Evolutionary conservation across 1,284 basidiomycete genomes (phyloP).

Genomic region (Malassezia slooffiae): DNA sequence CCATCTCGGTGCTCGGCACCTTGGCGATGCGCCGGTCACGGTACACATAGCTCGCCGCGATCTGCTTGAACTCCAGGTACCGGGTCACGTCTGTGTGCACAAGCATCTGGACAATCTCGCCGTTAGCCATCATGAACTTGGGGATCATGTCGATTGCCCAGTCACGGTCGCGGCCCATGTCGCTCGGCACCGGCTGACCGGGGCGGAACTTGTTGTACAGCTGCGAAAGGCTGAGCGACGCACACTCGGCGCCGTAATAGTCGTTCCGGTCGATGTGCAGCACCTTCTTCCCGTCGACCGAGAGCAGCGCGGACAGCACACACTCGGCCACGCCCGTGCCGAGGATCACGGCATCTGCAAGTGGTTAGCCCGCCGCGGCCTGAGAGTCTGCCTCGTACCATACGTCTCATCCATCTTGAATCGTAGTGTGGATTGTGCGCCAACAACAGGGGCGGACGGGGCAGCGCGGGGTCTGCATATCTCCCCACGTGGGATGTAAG

Average conservation of each 20-base stretch:
- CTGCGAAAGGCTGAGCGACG: slow-evolving; percentile 93
- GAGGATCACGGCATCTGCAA: slow-evolving; percentile 42
- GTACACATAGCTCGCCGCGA: slow-evolving; percentile 94
- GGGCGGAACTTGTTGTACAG: slow-evolving; percentile 88
- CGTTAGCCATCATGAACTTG: slow-evolving; percentile 77
- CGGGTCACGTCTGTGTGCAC: slow-evolving; percentile 98
- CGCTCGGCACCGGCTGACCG: slow-evolving; percentile 49
- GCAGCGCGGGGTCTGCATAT: no score
- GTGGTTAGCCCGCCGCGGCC: neutral
- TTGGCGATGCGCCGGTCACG: slow-evolving; percentile 94
- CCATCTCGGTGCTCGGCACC: slow-evolving; percentile 94
- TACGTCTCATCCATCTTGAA: slow-evolving; percentile 38
- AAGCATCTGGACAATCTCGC: slow-evolving; percentile 93
- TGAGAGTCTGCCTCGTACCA: slow-evolving; percentile 17
- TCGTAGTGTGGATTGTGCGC: neutral
- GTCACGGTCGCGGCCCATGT: slow-evolving; percentile 48
- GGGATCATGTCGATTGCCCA: slow-evolving; percentile 46
- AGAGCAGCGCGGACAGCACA: slow-evolving; percentile 73
- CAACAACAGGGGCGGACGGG: neutral
- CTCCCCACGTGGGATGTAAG: neutral
- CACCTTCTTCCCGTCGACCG: slow-evolving; percentile 98
- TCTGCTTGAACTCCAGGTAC: slow-evolving; percentile 99
- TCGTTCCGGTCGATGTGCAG: slow-evolving; percentile 98
- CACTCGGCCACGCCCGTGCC: slow-evolving; percentile 97
- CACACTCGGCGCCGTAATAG: slow-evolving; percentile 97